These are phyloP conservation scores for Diplodia intermedia DNA, from an alignment of 2,329 filamentous ascomycete genomes.

Conservation along the genomic window DNA sequence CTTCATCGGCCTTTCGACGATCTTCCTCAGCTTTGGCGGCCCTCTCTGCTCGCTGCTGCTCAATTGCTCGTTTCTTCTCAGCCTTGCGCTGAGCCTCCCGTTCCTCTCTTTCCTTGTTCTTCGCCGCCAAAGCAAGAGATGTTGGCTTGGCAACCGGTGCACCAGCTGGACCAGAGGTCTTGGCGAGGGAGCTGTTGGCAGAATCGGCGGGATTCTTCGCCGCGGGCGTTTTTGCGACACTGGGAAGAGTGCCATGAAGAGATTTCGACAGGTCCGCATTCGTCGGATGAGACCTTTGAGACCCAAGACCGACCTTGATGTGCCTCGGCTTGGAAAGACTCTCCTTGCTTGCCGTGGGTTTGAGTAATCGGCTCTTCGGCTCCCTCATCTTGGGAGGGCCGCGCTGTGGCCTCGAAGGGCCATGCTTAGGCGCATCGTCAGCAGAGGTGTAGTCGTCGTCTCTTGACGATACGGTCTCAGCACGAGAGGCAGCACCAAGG, in stretches of 20 bases:
- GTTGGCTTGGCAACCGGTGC: slow-evolving; percentile 24
- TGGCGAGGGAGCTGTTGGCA: slow-evolving; percentile 31
- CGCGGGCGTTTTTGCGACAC: not conserved
- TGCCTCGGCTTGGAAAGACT: slow-evolving; percentile 62
- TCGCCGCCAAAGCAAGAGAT: slow-evolving; percentile 74
- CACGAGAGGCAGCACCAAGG: slow-evolving; percentile 34
- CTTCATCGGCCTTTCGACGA: slow-evolving; percentile 33
- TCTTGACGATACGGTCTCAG: slow-evolving; percentile 35
- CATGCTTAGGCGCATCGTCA: slow-evolving; percentile 64
- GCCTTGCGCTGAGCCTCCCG: slow-evolving; percentile 81
- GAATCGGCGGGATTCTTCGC: slow-evolving; percentile 34
- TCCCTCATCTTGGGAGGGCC: slow-evolving; percentile 56
- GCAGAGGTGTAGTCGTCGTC: slow-evolving; percentile 51
- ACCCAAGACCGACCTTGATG: slow-evolving; percentile 38
- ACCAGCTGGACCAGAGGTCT: slow-evolving; percentile 3
- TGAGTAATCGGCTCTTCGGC: slow-evolving; percentile 59
- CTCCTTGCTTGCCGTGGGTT: slow-evolving; percentile 64
- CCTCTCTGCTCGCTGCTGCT: slow-evolving; percentile 76
- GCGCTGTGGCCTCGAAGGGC: slow-evolving; percentile 61
- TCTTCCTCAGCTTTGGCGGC: slow-evolving; percentile 64
- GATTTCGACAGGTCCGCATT: slow-evolving; percentile 41
- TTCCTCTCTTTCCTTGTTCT: slow-evolving; percentile 84
- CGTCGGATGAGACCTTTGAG: slow-evolving; percentile 50
- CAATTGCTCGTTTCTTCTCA: slow-evolving; percentile 80
- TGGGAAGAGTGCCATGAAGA: slow-evolving; percentile 26